Conservation (phyloP, 257 asterid genomes). For the Solanum neorickii region DNA sequence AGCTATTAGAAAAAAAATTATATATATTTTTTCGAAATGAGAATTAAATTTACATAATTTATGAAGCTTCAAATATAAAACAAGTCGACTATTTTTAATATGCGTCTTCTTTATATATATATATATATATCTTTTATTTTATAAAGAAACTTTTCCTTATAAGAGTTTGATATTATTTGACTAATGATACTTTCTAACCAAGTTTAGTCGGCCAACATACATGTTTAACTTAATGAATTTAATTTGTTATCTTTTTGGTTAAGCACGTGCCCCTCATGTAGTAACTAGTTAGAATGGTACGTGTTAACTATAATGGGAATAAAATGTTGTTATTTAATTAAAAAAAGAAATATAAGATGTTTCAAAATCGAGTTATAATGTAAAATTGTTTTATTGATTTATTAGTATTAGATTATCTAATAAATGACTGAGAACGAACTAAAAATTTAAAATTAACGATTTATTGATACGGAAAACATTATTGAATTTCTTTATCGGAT, state of each 20-base stretch:
- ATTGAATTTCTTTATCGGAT: fast-evolving
- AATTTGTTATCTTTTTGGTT: background rate
- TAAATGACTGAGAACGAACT: fast-evolving
- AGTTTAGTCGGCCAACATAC: background rate
- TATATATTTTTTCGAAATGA: background rate
- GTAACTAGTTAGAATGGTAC: background rate
- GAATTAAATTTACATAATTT: no score
- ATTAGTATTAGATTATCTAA: no score
- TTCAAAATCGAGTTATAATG: no score
- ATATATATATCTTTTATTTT: no score
- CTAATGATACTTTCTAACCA: background rate
- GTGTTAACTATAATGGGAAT: background rate
- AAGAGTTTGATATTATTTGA: background rate
- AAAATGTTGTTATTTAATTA: no score
- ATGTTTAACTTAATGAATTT: background rate
- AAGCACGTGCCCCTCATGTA: background rate
- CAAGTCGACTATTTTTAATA: no score
- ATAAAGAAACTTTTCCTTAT: no score
- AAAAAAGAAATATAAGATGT: no score
- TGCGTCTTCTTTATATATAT: no score
- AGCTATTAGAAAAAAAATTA: background rate
- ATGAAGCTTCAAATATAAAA: background rate
- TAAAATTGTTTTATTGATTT: no score
- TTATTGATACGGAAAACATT: fast-evolving
- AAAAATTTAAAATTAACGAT: no score